A percentile compares a stretch with the other conserved stretches of the same genome.
These are phyloP conservation scores for Phlyctochytrium bullatum DNA, from an alignment of 192 early-diverging fungal species.

Conservation along the genomic window DNA sequence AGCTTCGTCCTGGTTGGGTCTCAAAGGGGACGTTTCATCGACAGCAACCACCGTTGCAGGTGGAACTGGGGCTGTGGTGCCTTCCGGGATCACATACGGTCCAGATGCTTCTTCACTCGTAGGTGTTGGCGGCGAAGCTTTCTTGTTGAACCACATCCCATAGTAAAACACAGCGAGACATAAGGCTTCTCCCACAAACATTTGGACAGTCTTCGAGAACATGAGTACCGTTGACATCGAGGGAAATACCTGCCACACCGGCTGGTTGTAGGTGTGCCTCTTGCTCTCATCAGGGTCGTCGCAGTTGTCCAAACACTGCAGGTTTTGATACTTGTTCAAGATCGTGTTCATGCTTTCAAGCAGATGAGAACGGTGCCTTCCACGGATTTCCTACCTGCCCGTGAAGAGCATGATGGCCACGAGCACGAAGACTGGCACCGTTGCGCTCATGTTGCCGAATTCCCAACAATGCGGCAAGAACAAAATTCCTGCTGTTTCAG, in stretches of 20 bases:
- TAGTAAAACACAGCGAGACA: constrained; percentile 67
- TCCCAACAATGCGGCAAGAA: too few relatives aligned
- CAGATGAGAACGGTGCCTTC: neutral
- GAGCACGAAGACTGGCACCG: constrained; percentile 9
- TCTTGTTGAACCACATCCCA: neutral
- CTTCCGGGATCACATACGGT: neutral
- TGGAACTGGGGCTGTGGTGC: neutral
- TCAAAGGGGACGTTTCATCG: constrained; percentile 24
- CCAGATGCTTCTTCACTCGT: neutral
- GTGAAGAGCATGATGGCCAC: constrained; percentile 30
- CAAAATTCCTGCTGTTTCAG: too few relatives aligned
- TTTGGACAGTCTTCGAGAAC: constrained; percentile 72
- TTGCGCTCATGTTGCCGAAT: too few relatives aligned
- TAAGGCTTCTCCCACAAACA: constrained; percentile 92
- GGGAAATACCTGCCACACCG: constrained; percentile 75
- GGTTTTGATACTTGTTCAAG: constrained; percentile 84
- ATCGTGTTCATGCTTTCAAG: constrained; percentile 62
- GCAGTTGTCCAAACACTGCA: constrained; percentile 88
- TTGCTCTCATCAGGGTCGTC: constrained; percentile 67
- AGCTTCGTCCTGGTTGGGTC: constrained; percentile 13
- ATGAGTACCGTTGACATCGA: neutral
- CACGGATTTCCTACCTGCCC: constrained; percentile 11
- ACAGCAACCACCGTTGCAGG: constrained; percentile 13
- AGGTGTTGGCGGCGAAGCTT: neutral
- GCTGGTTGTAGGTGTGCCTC: constrained; percentile 86